Evolutionary conservation across 768 basidiomycete species (phyloP), one percentile per base, ranked within the genome.

Genomic region (Tulasnella sp.): DNA sequence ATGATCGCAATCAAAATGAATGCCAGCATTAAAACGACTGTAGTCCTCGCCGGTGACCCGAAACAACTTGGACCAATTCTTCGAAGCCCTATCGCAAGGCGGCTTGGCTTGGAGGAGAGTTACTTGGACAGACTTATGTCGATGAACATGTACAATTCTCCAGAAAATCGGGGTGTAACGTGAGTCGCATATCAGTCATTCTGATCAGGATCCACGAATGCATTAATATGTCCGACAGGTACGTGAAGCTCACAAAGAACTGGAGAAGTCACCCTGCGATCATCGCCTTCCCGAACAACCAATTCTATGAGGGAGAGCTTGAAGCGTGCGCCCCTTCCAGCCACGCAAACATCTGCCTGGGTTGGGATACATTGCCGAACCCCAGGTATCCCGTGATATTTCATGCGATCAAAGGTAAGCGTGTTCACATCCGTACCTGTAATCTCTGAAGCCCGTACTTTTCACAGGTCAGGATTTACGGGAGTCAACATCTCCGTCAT

Each of bases 31-130:
- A 79, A 82, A 0, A 94, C 93, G 0, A 91, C 90, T 74, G 85
- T 93, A 34, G 84, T 93, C 2, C 86, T 94, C 0, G 90, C 91
- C 0, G 93, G 93, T 0, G 93, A 94, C 82, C 92, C 90, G 0
- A 92, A 91, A 84, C 93, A 93, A 82, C 87, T 93, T 9, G 92
- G 93, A 0, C 93, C 93, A 0, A 90, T 93, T 79, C 89, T 93
- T 76, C 88, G 90, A 0, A 93, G 92, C 0, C 81, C 82, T 1
- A 86, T 92, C 50, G 92, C 92, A 2, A 86, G 88, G n/a, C 86
- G 87, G 46, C 86, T 93, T 3, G 92, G 91, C 0, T 84, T 93
- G 3, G 89, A 90, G 81, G 87, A 83, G 31, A 93, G 92, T 81
- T 93, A 90, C 80, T 84, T 94, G 42, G 91, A 93, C 82, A 86